phyloP scores from a whole-genome alignment of 2,329 filamentous ascomycete species.

The Colletotrichum sp. region DNA sequence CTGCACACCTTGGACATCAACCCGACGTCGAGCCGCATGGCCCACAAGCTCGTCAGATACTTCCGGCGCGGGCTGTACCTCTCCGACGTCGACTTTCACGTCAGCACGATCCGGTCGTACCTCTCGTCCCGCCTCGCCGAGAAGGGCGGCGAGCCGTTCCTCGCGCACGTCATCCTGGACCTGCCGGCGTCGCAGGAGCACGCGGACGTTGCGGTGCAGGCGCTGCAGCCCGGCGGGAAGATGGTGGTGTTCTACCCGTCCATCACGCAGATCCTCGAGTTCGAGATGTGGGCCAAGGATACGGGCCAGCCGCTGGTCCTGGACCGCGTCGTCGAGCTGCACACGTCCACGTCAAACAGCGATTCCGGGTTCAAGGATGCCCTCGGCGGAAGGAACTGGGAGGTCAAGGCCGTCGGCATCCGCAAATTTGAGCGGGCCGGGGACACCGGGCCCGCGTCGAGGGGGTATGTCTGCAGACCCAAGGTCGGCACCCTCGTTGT shows the following conservation, averaged over 20 bases:
- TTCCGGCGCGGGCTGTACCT: conserved; percentile 76
- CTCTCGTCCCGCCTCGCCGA: conserved; percentile 55
- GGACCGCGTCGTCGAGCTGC: conserved; percentile 66
- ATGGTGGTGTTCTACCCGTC: conserved; percentile 78
- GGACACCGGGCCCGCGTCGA: background rate
- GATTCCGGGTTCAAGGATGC: conserved; percentile 49
- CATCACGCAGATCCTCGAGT: conserved; percentile 77
- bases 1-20: conserved; percentile 77
- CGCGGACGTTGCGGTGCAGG: conserved; percentile 52
- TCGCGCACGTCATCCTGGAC: conserved; percentile 76
- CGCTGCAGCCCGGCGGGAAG: conserved; percentile 67
- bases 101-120: conserved; percentile 70
- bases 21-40: conserved; percentile 65
- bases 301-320: conserved; percentile 58
- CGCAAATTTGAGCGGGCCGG: conserved; percentile 22
- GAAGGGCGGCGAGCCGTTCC: conserved; percentile 59
- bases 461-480: conserved; percentile 45
- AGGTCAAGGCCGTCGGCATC: conserved; percentile 56
- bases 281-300: conserved; percentile 58
- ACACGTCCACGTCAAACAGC: conserved; percentile 37
- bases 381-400: conserved; percentile 65
- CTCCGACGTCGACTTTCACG: conserved; percentile 75
- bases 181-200: conserved; percentile 66
- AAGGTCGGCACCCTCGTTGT: conserved; percentile 44
- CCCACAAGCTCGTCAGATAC: conserved; percentile 66